Evolutionary conservation across 768 basidiomycete genomes (phyloP), one percentile per base, ranked within the genome.

Genomic region (Podaxis mareebaensis): DNA sequence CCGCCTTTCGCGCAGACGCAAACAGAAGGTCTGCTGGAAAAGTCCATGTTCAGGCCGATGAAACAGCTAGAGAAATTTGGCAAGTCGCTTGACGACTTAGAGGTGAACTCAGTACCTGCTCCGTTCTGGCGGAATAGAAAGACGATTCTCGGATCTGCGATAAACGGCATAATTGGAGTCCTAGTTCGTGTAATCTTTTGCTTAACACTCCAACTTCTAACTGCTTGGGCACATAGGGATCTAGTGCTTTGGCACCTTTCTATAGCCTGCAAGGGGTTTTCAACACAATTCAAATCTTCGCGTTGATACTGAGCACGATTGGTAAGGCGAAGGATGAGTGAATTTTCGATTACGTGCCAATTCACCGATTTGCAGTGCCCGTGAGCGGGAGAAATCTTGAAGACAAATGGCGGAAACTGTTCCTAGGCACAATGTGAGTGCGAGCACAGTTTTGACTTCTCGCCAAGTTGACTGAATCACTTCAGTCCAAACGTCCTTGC

Each of bases 281-380:
- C 58, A 88, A 89, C 65, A 88, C 85, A 0, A 73, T 91, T 0
- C 89, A 92, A 69, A 80, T 91, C 39, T 89, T 91, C 71, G 89
- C 90, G 0, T 75, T 92, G 28, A 79, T 92, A 49, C 71, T 92
- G 62, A 85, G 81, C 62, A 90, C 89, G 2, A 82, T 90, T 64
- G 82, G 89, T 90, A 68, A 44, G 75, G 56, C 11, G 13, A 11
- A 8, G 40, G 53, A 26, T 44, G 38, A 33, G 7, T 17, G 36
- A 12, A 17, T 13, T 56, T 40, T 11, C 40, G 3, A 20, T 15
- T 55, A 38, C 40, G 13, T 60, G 44, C 46, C 44, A 53, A 17
- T 1, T 4, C 46, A 52, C 61, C 55, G 20, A 54, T 15, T 56
- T 39, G 56, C 62, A 82, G 81, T 83, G 20, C 80, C 82, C 28